Evolutionary conservation across 2,329 filamentous ascomycete species (phyloP), one percentile per base, ranked within the genome.

Genomic region (Chaetomium globosum): DNA sequence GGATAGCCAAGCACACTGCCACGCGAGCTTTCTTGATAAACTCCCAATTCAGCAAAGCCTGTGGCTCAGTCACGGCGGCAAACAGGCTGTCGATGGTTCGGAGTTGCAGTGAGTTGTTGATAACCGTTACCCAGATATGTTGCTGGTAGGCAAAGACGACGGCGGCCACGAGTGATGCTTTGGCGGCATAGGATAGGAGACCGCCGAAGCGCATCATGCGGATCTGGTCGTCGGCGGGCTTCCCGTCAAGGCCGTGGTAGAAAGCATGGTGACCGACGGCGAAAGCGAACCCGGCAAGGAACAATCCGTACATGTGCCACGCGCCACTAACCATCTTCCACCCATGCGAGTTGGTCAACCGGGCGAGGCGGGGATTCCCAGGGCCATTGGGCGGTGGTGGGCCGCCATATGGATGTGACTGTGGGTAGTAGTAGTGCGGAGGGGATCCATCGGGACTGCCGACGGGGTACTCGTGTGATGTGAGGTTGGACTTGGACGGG

Each of bases 51-150:
- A 59, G 58, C 55, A 72, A n/a, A 16, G 67, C 65, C 10, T 48
- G 55, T 30, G 70, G 59, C 59, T 72, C 70, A 10, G 67, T 55
- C 3, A 61, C 59, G 3, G 67, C 68, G 9, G 69, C 63, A 55
- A 71, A 71, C 28, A 71, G 55, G 30, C 68, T 65, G 53, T 71
- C 70, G 46, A 71, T 70, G 48, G 70, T 69, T 49, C 60, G 60
- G 5, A 72, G 65, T 39, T 52, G 61, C 46, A 72, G 49, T 1
- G 56, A 60, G 39, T 70, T 70, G 49, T 63, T 65, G 59, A 65
- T 65, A 21, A 65, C 69, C 3, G 70, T 72, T 4, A 68, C 66
- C 70, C 70, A 72, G 26, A 69, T 65, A 60, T 71, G 70, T 64
- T 72, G 70, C 8, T 65, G 61, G 60, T 71, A 70, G 16, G 68